Evolutionary conservation across 805 yeast species (phyloP), one percentile per base, ranked within the genome.

Genomic region (Yarrowia deformans): DNA sequence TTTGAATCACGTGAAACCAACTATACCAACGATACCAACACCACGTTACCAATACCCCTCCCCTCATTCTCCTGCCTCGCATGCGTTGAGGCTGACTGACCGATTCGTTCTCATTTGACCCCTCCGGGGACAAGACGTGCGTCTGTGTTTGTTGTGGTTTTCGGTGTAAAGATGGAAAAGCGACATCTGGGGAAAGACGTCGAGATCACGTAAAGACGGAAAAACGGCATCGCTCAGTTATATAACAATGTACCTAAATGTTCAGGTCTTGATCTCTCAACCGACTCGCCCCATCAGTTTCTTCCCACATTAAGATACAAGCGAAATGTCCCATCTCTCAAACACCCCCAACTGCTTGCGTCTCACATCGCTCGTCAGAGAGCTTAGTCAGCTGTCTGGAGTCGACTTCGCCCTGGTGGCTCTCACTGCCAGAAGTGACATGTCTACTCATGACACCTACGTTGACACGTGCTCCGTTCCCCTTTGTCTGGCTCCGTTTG

Each of bases 351-450:
- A 6, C 50, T 19, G 13, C 32, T 14, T 46, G 32, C 13, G 52
- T 14, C 34, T 48, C 3, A 5, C 34, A 5, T 23, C 52, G 13
- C 35, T 48, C 18, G n/a, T 58, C 40, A 18, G 14, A 1, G 52
- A 60, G 52, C 52, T 60, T 2, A 45, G 19, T n/a, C 40, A 58
- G 29, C 29, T 58, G 7, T 4, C 32, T 3, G 66, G 66, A 0
- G 52, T 60, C 14, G 66, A 60, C 34, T 60, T 32, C 18, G 66
- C 66, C 3, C 52, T 60, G 0, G 50, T 58, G 16, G 14, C 45
- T 32, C 8, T 23, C 5, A 42, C 45, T 14, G 18, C 45, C 5
- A 45, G 29, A 23, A 23, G 29, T 23, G 29, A 23, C 4, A 23
- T 23, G 2, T 23, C 29, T 23, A 4, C 29, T 23, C 29, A 23